Evolutionary conservation across 2,329 filamentous ascomycete genomes (phyloP).

Genomic region (Alternaria brassicae): DNA sequence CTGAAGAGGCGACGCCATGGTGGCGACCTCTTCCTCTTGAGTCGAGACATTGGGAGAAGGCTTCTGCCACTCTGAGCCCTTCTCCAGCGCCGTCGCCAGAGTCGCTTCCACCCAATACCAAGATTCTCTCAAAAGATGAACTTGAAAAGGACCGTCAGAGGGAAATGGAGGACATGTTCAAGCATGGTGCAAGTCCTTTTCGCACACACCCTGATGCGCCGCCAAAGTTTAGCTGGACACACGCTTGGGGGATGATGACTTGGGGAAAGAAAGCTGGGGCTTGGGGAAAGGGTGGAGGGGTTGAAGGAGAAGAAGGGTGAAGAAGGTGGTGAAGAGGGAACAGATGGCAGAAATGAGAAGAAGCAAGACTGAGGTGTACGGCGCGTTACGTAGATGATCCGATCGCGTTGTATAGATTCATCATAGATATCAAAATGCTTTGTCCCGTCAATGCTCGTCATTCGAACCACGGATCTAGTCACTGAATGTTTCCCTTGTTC

Average conservation of each 20-base stretch:
- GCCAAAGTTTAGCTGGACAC: constrained; percentile 60
- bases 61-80: neutral
- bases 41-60: constrained; percentile 70
- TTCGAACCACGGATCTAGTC: constrained; percentile 41
- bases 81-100: neutral
- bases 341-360: neutral
- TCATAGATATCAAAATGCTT: neutral
- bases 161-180: constrained; percentile 46
- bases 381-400: neutral
- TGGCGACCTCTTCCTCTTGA: constrained; percentile 71
- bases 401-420: neutral
- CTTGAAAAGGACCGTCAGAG: constrained; percentile 35
- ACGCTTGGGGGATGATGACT: constrained; percentile 62
- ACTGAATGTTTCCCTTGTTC: constrained; percentile 83
- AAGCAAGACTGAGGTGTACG: neutral
- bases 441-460: neutral
- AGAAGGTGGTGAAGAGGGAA: neutral
- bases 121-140: constrained; percentile 26
- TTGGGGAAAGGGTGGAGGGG: constrained; percentile 61
- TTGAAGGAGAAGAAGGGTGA: constrained; percentile 32
- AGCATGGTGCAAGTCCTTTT: constrained; percentile 56
- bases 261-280: constrained; percentile 62
- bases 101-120: constrained; percentile 21
- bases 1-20: constrained; percentile 60
- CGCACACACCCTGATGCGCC: constrained; percentile 54